Evolutionary conservation across 2,329 filamentous ascomycete genomes (phyloP).

Genomic region (Pyricularia pennisetigena): DNA sequence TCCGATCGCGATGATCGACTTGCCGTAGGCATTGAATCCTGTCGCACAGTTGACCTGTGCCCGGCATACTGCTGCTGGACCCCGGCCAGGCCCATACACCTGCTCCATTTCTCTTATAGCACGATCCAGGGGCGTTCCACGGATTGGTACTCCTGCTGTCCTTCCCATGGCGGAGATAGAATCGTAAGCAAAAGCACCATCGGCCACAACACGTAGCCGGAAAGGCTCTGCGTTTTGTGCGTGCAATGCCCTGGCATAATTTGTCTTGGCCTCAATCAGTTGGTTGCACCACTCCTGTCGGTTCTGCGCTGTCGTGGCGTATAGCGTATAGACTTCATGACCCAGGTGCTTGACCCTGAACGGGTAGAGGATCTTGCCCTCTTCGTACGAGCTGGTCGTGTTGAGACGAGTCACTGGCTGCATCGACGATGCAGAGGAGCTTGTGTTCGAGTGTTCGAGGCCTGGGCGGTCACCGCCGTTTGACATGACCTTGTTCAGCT

Average conservation of each 20-base stretch:
- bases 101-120: conserved; percentile 84
- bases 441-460: conserved; percentile 59
- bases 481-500: conserved; percentile 44
- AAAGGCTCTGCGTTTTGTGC: conserved; percentile 96
- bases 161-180: conserved; percentile 47
- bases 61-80: conserved; percentile 70
- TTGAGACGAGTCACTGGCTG: conserved; percentile 28
- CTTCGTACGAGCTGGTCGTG: conserved; percentile 48
- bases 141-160: conserved; percentile 62
- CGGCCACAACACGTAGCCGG: conserved; percentile 80
- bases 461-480: conserved; percentile 44
- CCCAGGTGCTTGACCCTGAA: conserved; percentile 95
- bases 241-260: conserved; percentile 79
- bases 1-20: conserved; percentile 83
- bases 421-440: conserved; percentile 50
- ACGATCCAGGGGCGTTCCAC: conserved; percentile 82
- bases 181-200: conserved; percentile 83
- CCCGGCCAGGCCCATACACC: conserved; percentile 58
- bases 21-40: conserved; percentile 75
- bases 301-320: conserved; percentile 65
- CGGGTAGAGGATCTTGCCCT: conserved; percentile 81
- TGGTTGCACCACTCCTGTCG: conserved; percentile 86
- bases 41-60: conserved; percentile 89
- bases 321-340: conserved; percentile 85
- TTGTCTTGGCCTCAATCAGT: conserved; percentile 90